Evolutionary conservation across 2,329 filamentous ascomycete genomes (phyloP).

Genomic region (Scedosporium minutisporum): DNA sequence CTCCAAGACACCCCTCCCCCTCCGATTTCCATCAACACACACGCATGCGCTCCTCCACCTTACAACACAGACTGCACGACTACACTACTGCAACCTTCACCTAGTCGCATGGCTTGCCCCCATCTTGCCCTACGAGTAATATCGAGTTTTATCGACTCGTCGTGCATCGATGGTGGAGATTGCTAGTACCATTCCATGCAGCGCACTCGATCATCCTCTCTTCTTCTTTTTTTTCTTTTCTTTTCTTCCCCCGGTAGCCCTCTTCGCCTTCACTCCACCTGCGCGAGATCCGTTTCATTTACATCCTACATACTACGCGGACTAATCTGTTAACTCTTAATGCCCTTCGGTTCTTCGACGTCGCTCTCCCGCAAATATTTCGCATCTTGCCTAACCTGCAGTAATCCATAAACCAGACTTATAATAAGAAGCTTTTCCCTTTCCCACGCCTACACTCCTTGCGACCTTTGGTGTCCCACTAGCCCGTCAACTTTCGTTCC

Average conservation of each 20-base stretch:
- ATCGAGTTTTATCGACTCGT: background rate
- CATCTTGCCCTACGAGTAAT: background rate
- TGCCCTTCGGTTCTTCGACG: background rate
- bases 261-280: background rate
- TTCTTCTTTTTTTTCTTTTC: background rate
- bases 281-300: background rate
- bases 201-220: background rate
- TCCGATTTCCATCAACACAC: background rate
- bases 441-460: background rate
- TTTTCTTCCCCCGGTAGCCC: background rate
- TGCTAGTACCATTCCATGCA: background rate
- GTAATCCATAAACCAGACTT: background rate
- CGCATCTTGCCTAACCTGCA: background rate
- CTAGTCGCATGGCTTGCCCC: background rate
- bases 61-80: background rate
- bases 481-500: background rate
- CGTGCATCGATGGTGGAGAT: background rate
- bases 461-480: background rate
- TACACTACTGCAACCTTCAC: background rate
- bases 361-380: background rate
- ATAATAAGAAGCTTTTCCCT: background rate
- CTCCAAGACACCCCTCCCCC: background rate
- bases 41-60: background rate
- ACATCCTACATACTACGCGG: background rate
- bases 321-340: background rate